A percentile compares a stretch with the other conserved stretches of the same genome.
Evolutionary conservation across 768 basidiomycete species (phyloP).

Genomic region (Obba rivulosa): DNA sequence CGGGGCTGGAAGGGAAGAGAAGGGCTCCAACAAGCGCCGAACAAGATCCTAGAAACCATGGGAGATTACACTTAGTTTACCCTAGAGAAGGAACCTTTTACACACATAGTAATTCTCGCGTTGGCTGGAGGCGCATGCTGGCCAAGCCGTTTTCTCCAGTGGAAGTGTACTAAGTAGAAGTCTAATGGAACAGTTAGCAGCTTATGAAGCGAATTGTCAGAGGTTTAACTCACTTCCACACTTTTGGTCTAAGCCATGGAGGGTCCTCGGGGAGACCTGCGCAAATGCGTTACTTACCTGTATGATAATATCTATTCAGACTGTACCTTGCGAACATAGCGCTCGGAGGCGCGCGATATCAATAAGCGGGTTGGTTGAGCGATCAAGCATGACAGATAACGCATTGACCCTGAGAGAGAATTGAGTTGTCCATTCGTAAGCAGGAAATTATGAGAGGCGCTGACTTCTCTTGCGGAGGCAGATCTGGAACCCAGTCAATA

Average conservation of each 20-base stretch:
- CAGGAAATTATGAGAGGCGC: constrained; percentile 15
- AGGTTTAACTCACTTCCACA: constrained; percentile 60
- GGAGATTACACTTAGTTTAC: constrained; percentile 10
- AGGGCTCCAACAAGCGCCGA: constrained; percentile 53
- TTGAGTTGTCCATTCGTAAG: constrained; percentile 4
- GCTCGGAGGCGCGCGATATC: constrained; percentile 51
- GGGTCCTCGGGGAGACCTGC: constrained; percentile 72
- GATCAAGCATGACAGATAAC: constrained; percentile 59
- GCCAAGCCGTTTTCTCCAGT: constrained; percentile 51
- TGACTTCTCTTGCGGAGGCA: constrained; percentile 57
- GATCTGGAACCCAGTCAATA: constrained; percentile 59
- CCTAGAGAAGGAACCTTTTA: constrained; percentile 4
- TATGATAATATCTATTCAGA: constrained; percentile 2
- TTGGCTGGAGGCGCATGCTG: constrained; percentile 50
- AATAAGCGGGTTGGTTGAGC: constrained; percentile 40
- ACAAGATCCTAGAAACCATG: constrained; percentile 53
- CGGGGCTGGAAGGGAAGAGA: constrained; percentile 39
- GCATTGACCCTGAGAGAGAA: constrained; percentile 37
- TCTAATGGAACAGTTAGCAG: constrained; percentile 26
- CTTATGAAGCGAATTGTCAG: not conserved
- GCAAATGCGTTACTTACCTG: not conserved
- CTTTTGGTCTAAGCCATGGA: constrained; percentile 66
- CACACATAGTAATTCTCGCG: constrained; percentile 71
- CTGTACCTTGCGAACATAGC: constrained; percentile 58
- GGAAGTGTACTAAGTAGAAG: constrained; percentile 62